phyloP scores from a whole-genome alignment of 768 basidiomycete species.

The Calocybe indica region DNA sequence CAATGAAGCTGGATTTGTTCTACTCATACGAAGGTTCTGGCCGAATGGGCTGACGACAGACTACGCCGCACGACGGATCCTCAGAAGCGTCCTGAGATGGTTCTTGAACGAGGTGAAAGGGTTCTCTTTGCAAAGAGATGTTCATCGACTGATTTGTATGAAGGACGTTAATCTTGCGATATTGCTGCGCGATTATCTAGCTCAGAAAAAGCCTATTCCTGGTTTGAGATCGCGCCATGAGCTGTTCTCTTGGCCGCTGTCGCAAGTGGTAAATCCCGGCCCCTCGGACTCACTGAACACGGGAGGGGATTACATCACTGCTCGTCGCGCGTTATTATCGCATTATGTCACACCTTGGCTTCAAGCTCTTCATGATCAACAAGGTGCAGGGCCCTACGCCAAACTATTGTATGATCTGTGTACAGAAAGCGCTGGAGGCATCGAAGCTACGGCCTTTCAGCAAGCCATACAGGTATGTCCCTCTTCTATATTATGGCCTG shows the following conservation, averaged over 20 bases:
- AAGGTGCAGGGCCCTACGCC: slow-evolving; percentile 48
- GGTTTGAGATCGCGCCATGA: slow-evolving; percentile 50
- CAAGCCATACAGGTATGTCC: too few species aligned
- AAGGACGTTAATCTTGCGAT: slow-evolving; percentile 38
- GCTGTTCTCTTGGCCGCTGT: slow-evolving; percentile 49
- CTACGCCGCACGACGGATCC: slow-evolving; percentile 60
- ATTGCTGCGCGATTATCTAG: slow-evolving; percentile 64
- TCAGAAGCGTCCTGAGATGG: slow-evolving; percentile 58
- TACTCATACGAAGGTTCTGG: slow-evolving; percentile 67
- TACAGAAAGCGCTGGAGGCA: slow-evolving; percentile 33
- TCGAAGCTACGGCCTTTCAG: too few species aligned
- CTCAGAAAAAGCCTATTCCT: slow-evolving; percentile 50
- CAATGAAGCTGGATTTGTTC: slow-evolving; percentile 68
- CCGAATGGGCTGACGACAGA: slow-evolving; percentile 69
- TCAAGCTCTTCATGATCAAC: slow-evolving; percentile 7
- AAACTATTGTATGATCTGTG: slow-evolving; percentile 48
- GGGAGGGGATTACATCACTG: slow-evolving; percentile 66
- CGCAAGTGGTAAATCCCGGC: slow-evolving; percentile 27
- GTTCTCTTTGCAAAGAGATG: too few species aligned
- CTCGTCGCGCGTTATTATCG: slow-evolving; percentile 44
- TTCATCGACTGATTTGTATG: too few species aligned
- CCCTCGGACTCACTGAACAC: slow-evolving; percentile 40
- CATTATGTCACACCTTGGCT: slow-evolving; percentile 68
- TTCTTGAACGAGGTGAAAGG: slow-evolving; percentile 59
- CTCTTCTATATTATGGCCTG: neutral